Conservation (phyloP, 1,284 basidiomycete species). For the Cryptococcus wingfieldii region DNA sequence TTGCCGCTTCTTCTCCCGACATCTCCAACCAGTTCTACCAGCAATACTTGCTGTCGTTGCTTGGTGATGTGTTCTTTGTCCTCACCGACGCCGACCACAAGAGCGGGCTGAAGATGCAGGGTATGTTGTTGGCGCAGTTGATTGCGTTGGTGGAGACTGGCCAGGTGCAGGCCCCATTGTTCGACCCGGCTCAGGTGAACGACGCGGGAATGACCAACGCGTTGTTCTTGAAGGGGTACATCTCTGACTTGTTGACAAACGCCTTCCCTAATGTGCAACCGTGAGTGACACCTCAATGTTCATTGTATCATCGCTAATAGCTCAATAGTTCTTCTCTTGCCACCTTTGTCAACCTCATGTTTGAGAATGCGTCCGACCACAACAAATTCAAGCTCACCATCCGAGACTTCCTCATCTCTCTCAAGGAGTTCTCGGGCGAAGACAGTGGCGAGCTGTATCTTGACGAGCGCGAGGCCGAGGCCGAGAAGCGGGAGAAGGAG, state of each 20-base stretch:
- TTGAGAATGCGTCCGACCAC: conserved; percentile 82
- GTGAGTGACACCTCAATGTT: conserved; percentile 52
- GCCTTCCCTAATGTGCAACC: conserved; percentile 88
- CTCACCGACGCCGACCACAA: conserved; percentile 98
- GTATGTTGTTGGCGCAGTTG: conserved; percentile 81
- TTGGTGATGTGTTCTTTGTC: conserved; percentile 97
- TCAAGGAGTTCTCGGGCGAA: conserved; percentile 84
- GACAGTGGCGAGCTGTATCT: conserved; percentile 81
- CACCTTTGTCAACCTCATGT: conserved; percentile 73
- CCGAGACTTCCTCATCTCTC: conserved; percentile 71
- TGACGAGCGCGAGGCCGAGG: conserved; percentile 92
- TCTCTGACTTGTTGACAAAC: conserved; percentile 73
- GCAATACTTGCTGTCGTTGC: conserved; percentile 86
- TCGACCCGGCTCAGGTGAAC: conserved; percentile 69
- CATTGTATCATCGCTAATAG: conserved; percentile 7
- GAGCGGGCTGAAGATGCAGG: conserved; percentile 89
- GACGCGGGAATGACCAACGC: conserved; percentile 77
- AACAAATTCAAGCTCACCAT: conserved; percentile 92
- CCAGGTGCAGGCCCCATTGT: conserved; percentile 77
- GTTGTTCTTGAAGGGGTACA: conserved; percentile 81
- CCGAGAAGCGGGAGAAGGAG: conserved; percentile 61
- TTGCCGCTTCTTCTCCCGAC: conserved; percentile 71
- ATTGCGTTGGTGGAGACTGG: conserved; percentile 89
- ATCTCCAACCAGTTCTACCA: conserved; percentile 82
- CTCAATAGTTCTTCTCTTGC: conserved; percentile 62